A percentile compares a stretch with the other conserved stretches of the same genome.
phyloP scores from a whole-genome alignment of 192 early-diverging fungal species.

The Coemansia biformis region DNA sequence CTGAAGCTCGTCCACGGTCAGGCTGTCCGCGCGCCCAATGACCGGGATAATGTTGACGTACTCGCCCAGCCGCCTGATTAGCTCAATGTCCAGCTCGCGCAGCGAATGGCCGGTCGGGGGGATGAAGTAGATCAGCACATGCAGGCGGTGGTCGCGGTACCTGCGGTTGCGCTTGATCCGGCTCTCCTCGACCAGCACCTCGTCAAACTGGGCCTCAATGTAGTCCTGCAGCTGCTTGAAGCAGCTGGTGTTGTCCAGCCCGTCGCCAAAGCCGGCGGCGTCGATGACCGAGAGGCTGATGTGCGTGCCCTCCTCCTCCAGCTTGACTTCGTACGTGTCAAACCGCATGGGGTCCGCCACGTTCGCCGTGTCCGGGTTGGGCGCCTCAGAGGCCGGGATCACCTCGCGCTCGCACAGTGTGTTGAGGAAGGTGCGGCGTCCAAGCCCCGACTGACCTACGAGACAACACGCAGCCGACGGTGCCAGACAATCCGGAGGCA shows the following conservation, averaged over 20 bases:
- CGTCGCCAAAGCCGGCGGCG: conserved; percentile 97
- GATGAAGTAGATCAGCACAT: conserved; percentile 97
- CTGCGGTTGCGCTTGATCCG: conserved; percentile 77
- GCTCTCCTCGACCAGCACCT: conserved; percentile 86
- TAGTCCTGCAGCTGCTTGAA: conserved; percentile 90
- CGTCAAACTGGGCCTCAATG: conserved; percentile 93
- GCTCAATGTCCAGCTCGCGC: conserved; percentile 90
- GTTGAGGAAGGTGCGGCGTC: conserved; percentile 97
- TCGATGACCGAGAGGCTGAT: conserved; percentile 94
- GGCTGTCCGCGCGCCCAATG: conserved; percentile 87
- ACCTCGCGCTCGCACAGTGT: conserved; percentile 86
- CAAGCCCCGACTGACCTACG: conserved; percentile 67
- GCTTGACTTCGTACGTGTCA: conserved; percentile 81
- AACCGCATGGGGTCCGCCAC: conserved; percentile 86
- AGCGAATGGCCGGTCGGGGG: conserved; percentile 93
- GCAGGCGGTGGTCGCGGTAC: conserved; percentile 95
- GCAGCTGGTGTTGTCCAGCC: conserved; percentile 88
- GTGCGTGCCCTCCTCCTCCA: conserved; percentile 96
- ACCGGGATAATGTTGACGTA: conserved; percentile 95
- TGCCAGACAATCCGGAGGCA: not conserved
- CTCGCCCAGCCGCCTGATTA: conserved; percentile 85
- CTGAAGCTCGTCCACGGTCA: conserved; percentile 76
- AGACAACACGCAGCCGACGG: not conserved
- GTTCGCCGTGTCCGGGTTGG: conserved; percentile 69
- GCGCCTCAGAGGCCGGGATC: conserved; percentile 68